Base-by-base conservation (phyloP, 371 early-diverging fungal species). In the Amoeboaphelidium occidentale region DNA sequence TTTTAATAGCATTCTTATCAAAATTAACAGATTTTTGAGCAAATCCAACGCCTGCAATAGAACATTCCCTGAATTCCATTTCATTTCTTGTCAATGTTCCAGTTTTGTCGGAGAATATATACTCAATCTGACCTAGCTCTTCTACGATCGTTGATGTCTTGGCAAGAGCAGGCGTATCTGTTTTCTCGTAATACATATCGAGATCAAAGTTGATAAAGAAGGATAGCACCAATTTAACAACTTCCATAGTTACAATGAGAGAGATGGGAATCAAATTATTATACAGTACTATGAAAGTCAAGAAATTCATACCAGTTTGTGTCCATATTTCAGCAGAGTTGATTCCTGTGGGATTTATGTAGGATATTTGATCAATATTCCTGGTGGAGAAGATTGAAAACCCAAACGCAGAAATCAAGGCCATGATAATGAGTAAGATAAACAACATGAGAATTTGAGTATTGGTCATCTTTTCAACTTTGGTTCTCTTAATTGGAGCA, bases 61-160 rank as follows among this genome's bases (percentile, higher is more conserved):
- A 69, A 45, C 63, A 57, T 27, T 28, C 23, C 51, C 75, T 74
- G 54, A 87, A 81, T 52, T 74, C 67, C 96, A 92, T 94, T 21
- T 82, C 68, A 65, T 94, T 94, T 56, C 84, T 79, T 0, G 96
- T 94, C 24, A 94, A 63, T 3, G 96, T 94, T 13, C 96, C 96
- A 6, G 96, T 97, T 67, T 97, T 97, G 64, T 97, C 98, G 39
- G 86, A 81, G 49, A 97, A 82, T 43, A 97, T 75, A 61, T 85
- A 89, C 46, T 85, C 82, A 52, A 96, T 80, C 59, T 81, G 80
- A 17, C 92, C 96, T 12, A 92, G 63, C 55, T 94, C 92, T 61
- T 94, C 96, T 51, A 81, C 76, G 23, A 89, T 70, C 26, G 77
- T 75, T 0, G 80, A 75, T 13, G 87, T 87, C 23, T 80, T 64